Conservation (phyloP, 345 rosid genomes). For the Fremontodendron californicum region DNA sequence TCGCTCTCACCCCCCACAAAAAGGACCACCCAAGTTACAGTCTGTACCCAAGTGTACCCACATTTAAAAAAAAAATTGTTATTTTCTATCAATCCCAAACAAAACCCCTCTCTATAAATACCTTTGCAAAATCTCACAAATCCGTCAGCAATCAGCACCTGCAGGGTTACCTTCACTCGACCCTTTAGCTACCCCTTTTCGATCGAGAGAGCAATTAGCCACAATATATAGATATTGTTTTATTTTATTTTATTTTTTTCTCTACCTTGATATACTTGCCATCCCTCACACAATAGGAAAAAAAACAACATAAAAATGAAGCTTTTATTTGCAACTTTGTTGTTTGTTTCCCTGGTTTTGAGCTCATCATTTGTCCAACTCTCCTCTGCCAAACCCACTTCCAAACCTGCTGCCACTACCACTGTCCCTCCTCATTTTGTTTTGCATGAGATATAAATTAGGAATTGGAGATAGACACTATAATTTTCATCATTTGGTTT, state of each 20-base stretch:
- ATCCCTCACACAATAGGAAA: background rate
- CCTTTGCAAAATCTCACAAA: background rate
- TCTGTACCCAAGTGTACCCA: too few relatives aligned
- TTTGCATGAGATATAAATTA: too few relatives aligned
- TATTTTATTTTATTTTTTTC: too few relatives aligned
- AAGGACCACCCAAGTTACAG: too few relatives aligned
- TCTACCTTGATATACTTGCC: too few relatives aligned
- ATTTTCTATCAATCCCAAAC: background rate
- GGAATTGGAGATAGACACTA: too few relatives aligned
- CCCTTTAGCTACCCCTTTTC: background rate
- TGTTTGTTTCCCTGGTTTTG: slow-evolving; percentile 39
- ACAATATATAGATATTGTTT: too few relatives aligned
- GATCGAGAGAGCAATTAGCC: background rate
- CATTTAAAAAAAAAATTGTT: too few relatives aligned
- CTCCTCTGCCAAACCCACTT: slow-evolving; percentile 30
- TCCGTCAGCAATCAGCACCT: background rate
- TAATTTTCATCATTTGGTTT: too few relatives aligned
- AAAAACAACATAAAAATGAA: slow-evolving; percentile 29
- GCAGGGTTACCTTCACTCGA: background rate
- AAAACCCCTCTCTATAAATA: background rate
- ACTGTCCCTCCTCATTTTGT: background rate
- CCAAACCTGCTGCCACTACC: background rate
- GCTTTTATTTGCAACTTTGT: slow-evolving; percentile 15
- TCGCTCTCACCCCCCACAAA: too few relatives aligned
- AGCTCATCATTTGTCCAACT: slow-evolving; percentile 40